Base-by-base conservation (phyloP, 257 asterid genomes). In the Eucommia ulmoides region DNA sequence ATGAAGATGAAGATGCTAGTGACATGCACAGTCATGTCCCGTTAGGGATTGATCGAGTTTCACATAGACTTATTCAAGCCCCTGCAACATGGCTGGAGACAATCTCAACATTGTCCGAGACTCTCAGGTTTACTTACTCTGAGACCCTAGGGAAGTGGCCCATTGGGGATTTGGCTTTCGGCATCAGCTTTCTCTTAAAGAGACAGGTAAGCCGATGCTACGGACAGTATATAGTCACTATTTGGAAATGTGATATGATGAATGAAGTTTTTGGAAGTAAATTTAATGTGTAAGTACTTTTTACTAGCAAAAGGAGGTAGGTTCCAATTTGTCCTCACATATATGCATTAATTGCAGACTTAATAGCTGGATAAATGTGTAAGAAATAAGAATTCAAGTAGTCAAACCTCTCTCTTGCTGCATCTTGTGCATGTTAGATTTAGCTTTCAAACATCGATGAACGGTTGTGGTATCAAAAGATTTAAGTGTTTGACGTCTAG, bases 91-190 rank as follows among this genome's bases (percentile, higher is more conserved):
- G 99, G 96, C 59, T 91, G 65, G 96, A 91, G 63, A 91, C 99
- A 20, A 83, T 91, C 21, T 84, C 95, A 14, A 91, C 99, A 1
- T 75, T 91, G 41, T 80, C 99, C 0, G 99, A 91, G 81, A 86
- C 99, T 24, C 93, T 91, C 56, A 75, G 96, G 45, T 91, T 91
- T 65, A 91, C 96, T 22, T 91, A 91, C 65, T 86, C 99, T 0
- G 99, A 91, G 77, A 91, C 99, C 19, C 50, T 91, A 73, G 99
- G 99, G 33, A 91, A 83, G 76, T 91, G 99, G 99, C 99, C 99
- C 19, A 83, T 91, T 48, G 99, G 96, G 2, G 99, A 91, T 62
- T 75, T 91, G 74, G 99, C 99, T 48, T 91, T 91, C 67, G 98
- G 99, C 60, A 91, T 91, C 79, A 86, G 73, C 59, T 91, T 86